phyloP scores from a whole-genome alignment of 164 flowering plant species.

The Sextonia rubra region DNA sequence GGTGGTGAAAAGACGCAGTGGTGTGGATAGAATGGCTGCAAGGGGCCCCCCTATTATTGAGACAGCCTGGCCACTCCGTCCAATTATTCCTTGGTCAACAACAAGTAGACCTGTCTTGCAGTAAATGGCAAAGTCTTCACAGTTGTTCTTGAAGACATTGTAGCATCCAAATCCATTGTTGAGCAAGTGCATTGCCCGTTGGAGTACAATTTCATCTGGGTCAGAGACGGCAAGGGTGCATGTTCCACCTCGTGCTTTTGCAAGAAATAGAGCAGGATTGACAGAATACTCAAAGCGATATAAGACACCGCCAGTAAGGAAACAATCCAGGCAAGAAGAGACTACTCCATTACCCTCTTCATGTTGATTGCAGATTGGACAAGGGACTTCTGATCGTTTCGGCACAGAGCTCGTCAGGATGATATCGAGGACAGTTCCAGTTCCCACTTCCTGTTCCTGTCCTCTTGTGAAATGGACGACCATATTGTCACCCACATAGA shows the following conservation, averaged over 20 bases:
- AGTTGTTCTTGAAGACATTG: conserved; percentile 35
- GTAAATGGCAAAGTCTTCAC: conserved; percentile 42
- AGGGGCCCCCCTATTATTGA: conserved; percentile 30
- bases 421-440: conserved; percentile 72
- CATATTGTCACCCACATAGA: conserved; percentile 70
- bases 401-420: conserved; percentile 45
- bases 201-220: conserved; percentile 24
- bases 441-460: conserved; percentile 76
- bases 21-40: conserved; percentile 30
- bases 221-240: conserved; percentile 42
- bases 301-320: conserved; percentile 31
- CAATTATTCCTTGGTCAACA: conserved; percentile 18
- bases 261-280: conserved; percentile 26
- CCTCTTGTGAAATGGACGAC: conserved; percentile 86
- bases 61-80: conserved; percentile 40
- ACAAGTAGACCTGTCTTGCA: conserved; percentile 41
- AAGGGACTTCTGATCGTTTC: conserved; percentile 18
- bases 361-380: conserved; percentile 37
- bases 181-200: conserved; percentile 35
- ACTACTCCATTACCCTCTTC: conserved; percentile 33
- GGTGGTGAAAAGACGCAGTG: conserved; percentile 23
- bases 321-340: conserved; percentile 37
- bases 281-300: conserved; percentile 43
- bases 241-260: conserved; percentile 40
- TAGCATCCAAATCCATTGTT: conserved; percentile 41